Percentiles rank a stretch among this genome's conserved stretches.
Evolutionary conservation across 2,329 filamentous ascomycete species (phyloP).

Genomic region (Microcera coccophila): DNA sequence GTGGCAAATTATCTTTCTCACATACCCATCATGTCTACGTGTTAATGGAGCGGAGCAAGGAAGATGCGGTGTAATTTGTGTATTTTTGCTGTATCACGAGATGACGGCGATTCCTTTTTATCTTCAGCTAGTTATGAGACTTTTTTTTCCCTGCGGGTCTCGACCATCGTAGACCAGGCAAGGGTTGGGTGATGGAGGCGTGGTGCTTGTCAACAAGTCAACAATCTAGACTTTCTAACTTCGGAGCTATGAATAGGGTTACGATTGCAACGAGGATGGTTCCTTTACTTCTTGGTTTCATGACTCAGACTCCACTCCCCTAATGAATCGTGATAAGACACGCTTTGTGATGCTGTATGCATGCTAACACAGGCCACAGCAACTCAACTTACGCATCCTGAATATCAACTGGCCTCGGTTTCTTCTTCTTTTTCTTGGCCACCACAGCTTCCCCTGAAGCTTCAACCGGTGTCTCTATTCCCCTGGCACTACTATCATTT

Average conservation of each 20-base stretch:
- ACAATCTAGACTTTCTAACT: too few species aligned
- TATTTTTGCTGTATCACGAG: slow-evolving; percentile 28
- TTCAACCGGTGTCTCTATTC: slow-evolving; percentile 16
- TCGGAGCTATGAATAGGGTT: too few species aligned
- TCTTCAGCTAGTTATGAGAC: slow-evolving; percentile 9
- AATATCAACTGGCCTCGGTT: slow-evolving; percentile 33
- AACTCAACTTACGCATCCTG: slow-evolving; percentile 18
- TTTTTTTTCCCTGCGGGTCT: slow-evolving; percentile 14
- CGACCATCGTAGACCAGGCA: too few species aligned
- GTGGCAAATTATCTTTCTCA: not conserved
- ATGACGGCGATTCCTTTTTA: slow-evolving; percentile 24
- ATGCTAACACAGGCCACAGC: not conserved
- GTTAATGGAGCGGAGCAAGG: slow-evolving; percentile 31
- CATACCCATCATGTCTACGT: slow-evolving; percentile 23
- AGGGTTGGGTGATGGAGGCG: not conserved
- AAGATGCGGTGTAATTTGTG: slow-evolving; percentile 22
- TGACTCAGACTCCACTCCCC: too few species aligned
- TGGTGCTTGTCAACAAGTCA: not conserved
- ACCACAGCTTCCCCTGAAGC: slow-evolving; percentile 29
- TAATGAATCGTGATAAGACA: too few species aligned
- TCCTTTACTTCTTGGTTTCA: too few species aligned
- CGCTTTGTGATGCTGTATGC: not conserved
- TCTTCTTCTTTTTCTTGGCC: slow-evolving; percentile 50
- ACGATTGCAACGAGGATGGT: too few species aligned
- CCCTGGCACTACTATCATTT: slow-evolving; percentile 16